Evolutionary conservation across 371 early-diverging fungal genomes (phyloP).

Genomic region (Mucor indicus): DNA sequence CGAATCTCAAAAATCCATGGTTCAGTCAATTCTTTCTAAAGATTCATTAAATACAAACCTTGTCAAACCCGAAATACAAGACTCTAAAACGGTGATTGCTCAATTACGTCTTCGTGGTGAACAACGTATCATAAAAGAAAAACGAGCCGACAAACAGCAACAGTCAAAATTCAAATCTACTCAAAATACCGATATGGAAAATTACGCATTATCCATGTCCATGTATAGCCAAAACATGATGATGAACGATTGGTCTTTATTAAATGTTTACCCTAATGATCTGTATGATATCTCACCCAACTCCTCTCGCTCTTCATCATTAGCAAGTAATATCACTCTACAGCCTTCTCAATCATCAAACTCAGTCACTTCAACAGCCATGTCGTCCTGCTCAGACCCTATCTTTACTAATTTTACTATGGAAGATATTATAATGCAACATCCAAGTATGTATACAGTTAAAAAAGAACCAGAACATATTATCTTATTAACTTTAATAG

Average conservation of each 20-base stretch:
- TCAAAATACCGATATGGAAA: too few relatives aligned
- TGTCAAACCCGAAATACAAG: not conserved
- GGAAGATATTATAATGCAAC: slow-evolving; percentile 6
- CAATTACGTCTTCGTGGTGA: not conserved
- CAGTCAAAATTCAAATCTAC: too few relatives aligned
- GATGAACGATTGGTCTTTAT: too few relatives aligned
- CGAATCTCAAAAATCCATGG: slow-evolving; percentile 1
- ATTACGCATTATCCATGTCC: too few relatives aligned
- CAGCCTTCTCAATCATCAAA: slow-evolving; percentile 15
- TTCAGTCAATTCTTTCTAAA: too few relatives aligned
- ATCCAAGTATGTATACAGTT: not conserved
- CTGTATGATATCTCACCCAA: slow-evolving; percentile 5
- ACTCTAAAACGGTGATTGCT: not conserved
- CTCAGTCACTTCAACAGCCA: slow-evolving; percentile 6
- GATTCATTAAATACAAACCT: slow-evolving; percentile 5
- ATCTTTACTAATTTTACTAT: slow-evolving; percentile 8
- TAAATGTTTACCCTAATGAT: too few relatives aligned
- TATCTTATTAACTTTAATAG: not conserved
- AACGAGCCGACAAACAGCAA: not conserved
- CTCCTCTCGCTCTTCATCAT: slow-evolving; percentile 7
- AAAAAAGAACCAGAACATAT: too few relatives aligned
- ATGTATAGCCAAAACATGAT: too few relatives aligned
- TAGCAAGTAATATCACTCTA: slow-evolving; percentile 1
- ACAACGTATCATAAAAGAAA: not conserved
- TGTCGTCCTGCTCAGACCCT: too few relatives aligned